Evolutionary conservation across 2,329 filamentous ascomycete genomes (phyloP).

Genomic region (Sporothrix brunneoviolacea): DNA sequence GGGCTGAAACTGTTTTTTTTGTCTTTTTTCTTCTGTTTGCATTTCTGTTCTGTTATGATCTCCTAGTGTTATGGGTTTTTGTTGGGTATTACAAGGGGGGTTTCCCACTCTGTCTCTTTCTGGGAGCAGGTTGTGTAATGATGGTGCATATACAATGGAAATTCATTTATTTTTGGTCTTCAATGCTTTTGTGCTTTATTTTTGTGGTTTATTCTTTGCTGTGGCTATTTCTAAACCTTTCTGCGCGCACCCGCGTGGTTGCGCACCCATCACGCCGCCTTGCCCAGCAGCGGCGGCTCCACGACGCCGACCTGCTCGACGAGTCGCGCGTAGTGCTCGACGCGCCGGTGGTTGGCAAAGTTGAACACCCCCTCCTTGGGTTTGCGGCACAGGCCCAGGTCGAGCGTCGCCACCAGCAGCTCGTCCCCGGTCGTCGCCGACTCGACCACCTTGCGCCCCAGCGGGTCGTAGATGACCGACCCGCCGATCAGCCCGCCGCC

Average conservation of each 20-base stretch:
- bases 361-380: conserved; percentile 43
- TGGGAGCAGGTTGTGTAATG: not conserved
- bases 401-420: conserved; percentile 43
- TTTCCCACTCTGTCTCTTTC: not conserved
- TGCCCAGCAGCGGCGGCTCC: conserved; percentile 22
- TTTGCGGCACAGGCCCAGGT: conserved; percentile 39
- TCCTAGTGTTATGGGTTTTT: too few relatives aligned
- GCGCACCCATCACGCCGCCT: too few relatives aligned
- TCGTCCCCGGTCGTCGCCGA: conserved; percentile 42
- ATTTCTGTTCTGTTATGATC: not conserved
- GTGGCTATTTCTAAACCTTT: not conserved
- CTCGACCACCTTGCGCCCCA: conserved; percentile 45
- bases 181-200: not conserved
- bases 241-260: too few relatives aligned
- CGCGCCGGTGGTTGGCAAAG: conserved; percentile 36
- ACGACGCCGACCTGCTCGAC: conserved; percentile 33
- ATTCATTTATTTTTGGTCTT: not conserved
- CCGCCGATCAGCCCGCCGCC: conserved; percentile 42
- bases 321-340: conserved; percentile 37
- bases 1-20: not conserved
- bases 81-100: too few relatives aligned
- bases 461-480: conserved; percentile 40
- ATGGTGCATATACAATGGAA: conserved; percentile 7
- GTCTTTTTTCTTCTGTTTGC: not conserved
- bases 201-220: not conserved